phyloP scores from a whole-genome alignment of 73 alveolate genomes.

The Tetrahymena thermophila region DNA sequence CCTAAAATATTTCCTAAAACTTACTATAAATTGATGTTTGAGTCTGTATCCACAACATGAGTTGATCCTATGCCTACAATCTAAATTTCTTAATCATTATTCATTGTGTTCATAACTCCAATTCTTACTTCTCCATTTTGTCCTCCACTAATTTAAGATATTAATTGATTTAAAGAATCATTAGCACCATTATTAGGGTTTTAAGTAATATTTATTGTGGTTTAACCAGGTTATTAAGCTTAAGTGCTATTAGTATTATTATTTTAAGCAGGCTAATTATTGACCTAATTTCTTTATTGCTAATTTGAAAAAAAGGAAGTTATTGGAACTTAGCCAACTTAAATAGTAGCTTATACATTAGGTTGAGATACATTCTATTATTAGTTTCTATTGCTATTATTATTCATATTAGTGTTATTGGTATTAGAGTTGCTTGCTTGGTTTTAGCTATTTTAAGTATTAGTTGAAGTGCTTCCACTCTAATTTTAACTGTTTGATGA shows the following conservation, averaged over 20 bases:
- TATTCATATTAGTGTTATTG: background rate
- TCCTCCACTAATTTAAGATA: background rate
- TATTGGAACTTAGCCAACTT: background rate
- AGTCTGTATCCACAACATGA: background rate
- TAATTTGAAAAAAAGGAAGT: background rate
- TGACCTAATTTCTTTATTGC: background rate
- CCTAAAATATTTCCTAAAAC: background rate
- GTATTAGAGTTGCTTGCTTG: background rate
- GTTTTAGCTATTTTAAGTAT: background rate
- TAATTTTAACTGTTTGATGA: background rate
- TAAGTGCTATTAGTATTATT: background rate
- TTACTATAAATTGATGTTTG: background rate
- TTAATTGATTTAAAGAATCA: background rate
- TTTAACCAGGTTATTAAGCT: background rate
- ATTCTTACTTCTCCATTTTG: background rate
- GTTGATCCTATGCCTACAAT: background rate
- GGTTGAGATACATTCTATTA: background rate
- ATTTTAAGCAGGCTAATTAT: background rate
- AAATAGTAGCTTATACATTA: background rate
- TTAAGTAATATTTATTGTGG: background rate
- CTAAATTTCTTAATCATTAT: background rate
- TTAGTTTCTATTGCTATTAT: background rate
- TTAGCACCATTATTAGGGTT: background rate
- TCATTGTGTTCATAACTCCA: background rate
- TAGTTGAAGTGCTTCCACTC: background rate